Evolutionary conservation across 1,284 basidiomycete genomes (phyloP).

Genomic region (Ceratobasidium sp.): DNA sequence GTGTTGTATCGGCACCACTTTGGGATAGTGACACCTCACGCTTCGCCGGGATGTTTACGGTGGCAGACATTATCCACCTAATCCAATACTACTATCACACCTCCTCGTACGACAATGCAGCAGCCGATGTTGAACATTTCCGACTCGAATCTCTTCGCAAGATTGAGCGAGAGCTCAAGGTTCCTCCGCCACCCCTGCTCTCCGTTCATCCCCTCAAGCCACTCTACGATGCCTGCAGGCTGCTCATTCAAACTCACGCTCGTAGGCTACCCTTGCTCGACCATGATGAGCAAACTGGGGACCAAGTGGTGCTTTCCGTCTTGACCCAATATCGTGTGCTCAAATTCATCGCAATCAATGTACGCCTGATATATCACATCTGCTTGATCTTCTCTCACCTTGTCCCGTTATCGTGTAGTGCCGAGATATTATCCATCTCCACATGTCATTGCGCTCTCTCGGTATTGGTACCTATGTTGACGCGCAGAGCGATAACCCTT

Average conservation of each 20-base stretch:
- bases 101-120: constrained; percentile 86
- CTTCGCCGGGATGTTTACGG: constrained; percentile 96
- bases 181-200: constrained; percentile 91
- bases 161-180: constrained; percentile 92
- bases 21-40: constrained; percentile 93
- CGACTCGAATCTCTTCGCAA: constrained; percentile 89
- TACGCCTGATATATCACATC: constrained; percentile 57
- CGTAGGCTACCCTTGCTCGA: constrained; percentile 94
- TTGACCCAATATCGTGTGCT: constrained; percentile 97
- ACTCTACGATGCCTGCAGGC: constrained; percentile 89
- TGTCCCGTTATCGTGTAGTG: constrained; percentile 63
- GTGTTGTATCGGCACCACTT: constrained; percentile 97
- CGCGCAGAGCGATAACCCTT: constrained; percentile 68
- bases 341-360: constrained; percentile 99
- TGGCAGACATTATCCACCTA: constrained; percentile 94
- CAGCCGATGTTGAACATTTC: constrained; percentile 93
- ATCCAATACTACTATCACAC: constrained; percentile 96
- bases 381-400: constrained; percentile 24
- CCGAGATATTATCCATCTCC: constrained; percentile 78
- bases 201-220: constrained; percentile 89
- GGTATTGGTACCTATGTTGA: constrained; percentile 94
- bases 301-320: constrained; percentile 95
- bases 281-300: constrained; percentile 91
- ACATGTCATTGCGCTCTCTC: constrained; percentile 84
- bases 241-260: constrained; percentile 95